phyloP scores from a whole-genome alignment of 2,329 filamentous ascomycete species.

The Calonectria hongkongensis region DNA sequence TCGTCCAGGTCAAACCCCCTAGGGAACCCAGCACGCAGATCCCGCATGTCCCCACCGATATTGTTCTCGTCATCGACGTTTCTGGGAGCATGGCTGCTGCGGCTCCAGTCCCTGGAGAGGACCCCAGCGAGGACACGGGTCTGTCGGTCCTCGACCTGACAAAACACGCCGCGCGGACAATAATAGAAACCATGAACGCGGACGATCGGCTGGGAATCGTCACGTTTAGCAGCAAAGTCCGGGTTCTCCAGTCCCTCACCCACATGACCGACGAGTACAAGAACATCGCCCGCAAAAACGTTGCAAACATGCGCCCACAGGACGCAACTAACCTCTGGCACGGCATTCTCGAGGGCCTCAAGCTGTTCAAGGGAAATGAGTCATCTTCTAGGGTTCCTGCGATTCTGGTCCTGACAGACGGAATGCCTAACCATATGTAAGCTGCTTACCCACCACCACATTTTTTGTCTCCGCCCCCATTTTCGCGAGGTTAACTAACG shows the following conservation, averaged over 20 bases:
- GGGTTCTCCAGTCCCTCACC: constrained; percentile 66
- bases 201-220: constrained; percentile 75
- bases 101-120: constrained; percentile 69
- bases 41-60: constrained; percentile 72
- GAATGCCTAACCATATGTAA: constrained; percentile 71
- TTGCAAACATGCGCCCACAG: constrained; percentile 63
- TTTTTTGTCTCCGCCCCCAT: no score
- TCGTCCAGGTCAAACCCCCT: constrained; percentile 69
- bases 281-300: constrained; percentile 60
- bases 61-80: constrained; percentile 77
- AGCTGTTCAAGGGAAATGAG: constrained; percentile 63
- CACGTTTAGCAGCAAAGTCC: constrained; percentile 67
- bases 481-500: neutral
- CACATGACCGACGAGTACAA: constrained; percentile 70
- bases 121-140: constrained; percentile 68
- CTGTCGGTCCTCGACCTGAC: constrained; percentile 75
- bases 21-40: constrained; percentile 54
- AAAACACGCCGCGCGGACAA: constrained; percentile 76
- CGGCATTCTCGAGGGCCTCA: constrained; percentile 71
- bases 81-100: constrained; percentile 72
- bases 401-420: constrained; percentile 73
- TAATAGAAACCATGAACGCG: constrained; percentile 73
- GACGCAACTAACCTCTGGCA: constrained; percentile 75
- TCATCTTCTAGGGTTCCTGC: constrained; percentile 65
- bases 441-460: neutral